Conservation (phyloP, 108 stramenopile species). For the Mediolabrus comicus region DNA sequence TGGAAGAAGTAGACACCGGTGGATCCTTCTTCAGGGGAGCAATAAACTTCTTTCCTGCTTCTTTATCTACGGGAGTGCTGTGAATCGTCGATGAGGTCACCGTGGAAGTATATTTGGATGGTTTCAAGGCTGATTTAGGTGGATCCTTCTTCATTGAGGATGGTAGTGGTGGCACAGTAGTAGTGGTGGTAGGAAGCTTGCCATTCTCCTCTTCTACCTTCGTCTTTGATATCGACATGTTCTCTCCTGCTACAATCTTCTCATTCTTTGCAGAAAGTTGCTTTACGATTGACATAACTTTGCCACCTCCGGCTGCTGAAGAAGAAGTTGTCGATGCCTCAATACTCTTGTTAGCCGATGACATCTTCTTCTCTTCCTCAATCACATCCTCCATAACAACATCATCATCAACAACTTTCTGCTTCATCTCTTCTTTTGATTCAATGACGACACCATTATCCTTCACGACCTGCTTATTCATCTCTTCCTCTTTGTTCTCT, state of each 20-base stretch:
- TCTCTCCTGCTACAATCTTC: neutral
- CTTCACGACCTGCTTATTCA: no score
- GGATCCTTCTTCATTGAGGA: slow-evolving; percentile 14
- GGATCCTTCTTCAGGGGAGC: neutral
- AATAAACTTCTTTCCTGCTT: neutral
- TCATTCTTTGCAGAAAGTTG: slow-evolving; percentile 8
- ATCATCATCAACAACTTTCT: neutral
- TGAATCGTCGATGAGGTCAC: neutral
- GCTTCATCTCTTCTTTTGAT: neutral
- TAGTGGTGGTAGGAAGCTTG: slow-evolving; percentile 2
- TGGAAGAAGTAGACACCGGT: neutral
- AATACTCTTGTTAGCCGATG: neutral
- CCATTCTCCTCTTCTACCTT: slow-evolving; percentile 4
- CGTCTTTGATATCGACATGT: neutral
- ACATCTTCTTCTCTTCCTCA: neutral
- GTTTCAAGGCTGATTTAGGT: slow-evolving; percentile 32
- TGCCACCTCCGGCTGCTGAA: neutral
- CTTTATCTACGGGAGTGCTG: neutral
- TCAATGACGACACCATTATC: neutral
- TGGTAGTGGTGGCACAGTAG: neutral
- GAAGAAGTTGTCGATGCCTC: neutral
- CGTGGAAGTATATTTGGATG: slow-evolving; percentile 25
- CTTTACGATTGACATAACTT: neutral
- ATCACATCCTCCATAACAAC: neutral
- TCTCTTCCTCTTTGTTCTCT: neutral